Evolutionary conservation across 2,329 filamentous ascomycete species (phyloP).

Genomic region (Alternaria sp.): DNA sequence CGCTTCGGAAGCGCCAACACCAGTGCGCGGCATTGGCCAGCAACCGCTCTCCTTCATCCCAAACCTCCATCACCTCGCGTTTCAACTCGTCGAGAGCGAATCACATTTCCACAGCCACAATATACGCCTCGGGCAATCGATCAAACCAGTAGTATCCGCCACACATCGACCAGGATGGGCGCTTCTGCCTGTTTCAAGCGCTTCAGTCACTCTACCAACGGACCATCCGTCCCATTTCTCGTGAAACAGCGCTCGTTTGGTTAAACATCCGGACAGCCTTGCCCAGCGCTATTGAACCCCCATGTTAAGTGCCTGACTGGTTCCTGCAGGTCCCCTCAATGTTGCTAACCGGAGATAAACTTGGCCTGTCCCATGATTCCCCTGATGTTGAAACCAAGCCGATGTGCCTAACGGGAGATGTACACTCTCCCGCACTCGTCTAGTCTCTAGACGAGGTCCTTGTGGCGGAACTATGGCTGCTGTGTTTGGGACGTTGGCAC

Average conservation of each 20-base stretch:
- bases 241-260: conserved; percentile 40
- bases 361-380: conserved; percentile 17
- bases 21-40: conserved; percentile 19
- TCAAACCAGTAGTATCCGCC: conserved; percentile 20
- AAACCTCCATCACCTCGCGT: conserved; percentile 26
- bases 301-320: conserved; percentile 24
- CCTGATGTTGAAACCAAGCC: conserved; percentile 36
- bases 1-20: conserved; percentile 23
- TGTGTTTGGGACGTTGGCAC: conserved; percentile 19
- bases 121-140: conserved; percentile 17
- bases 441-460: conserved; percentile 15
- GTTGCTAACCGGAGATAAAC: conserved; percentile 30
- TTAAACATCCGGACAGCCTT: conserved; percentile 33
- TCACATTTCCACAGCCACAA: conserved; percentile 10
- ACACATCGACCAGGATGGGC: conserved; percentile 23
- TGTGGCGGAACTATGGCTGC: conserved; percentile 25
- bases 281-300: conserved; percentile 26
- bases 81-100: conserved; percentile 29
- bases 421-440: conserved; percentile 21
- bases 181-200: conserved; percentile 37
- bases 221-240: conserved; percentile 39
- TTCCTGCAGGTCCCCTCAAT: conserved; percentile 30
- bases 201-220: conserved; percentile 25
- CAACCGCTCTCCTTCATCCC: conserved; percentile 20
- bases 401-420: conserved; percentile 25